These are phyloP conservation scores for Microdochium paspali DNA, from an alignment of 2,329 filamentous ascomycete genomes.

Conservation along the genomic window DNA sequence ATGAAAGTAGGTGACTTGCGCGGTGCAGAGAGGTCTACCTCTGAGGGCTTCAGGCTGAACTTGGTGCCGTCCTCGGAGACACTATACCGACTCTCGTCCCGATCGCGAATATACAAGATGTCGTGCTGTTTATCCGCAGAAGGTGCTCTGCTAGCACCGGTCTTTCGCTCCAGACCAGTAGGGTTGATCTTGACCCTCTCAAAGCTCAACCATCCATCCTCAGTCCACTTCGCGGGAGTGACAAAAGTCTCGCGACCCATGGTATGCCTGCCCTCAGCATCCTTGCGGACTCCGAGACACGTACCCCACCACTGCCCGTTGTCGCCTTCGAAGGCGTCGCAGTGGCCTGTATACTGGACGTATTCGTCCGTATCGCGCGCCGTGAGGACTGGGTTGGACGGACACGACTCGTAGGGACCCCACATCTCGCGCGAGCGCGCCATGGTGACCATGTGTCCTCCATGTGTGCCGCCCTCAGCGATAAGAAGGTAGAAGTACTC, in stretches of 20 bases:
- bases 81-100: conserved; percentile 4
- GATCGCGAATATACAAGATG: conserved; percentile 6
- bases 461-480: conserved; percentile 32
- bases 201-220: conserved; percentile 11
- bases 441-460: conserved; percentile 24
- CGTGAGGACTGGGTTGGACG: conserved; percentile 27
- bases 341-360: conserved; percentile 21
- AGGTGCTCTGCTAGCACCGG: neutral
- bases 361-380: conserved; percentile 16
- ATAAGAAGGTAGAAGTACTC: conserved; percentile 33
- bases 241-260: conserved; percentile 38
- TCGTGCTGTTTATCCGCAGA: neutral
- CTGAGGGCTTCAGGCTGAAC: conserved; percentile 2
- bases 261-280: conserved; percentile 19
- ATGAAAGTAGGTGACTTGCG: conserved; percentile 6
- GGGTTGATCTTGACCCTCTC: conserved; percentile 8
- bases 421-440: conserved; percentile 21
- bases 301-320: conserved; percentile 36
- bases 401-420: conserved; percentile 25
- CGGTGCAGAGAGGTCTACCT: neutral
- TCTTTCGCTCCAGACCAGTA: neutral
- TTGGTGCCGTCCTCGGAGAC: conserved; percentile 1
- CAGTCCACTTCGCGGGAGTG: conserved; percentile 1
- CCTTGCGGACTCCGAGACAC: conserved; percentile 18
- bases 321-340: conserved; percentile 20